These are phyloP conservation scores for Smittium mucronatum DNA, from an alignment of 371 early-diverging fungal genomes.

Conservation along the genomic window DNA sequence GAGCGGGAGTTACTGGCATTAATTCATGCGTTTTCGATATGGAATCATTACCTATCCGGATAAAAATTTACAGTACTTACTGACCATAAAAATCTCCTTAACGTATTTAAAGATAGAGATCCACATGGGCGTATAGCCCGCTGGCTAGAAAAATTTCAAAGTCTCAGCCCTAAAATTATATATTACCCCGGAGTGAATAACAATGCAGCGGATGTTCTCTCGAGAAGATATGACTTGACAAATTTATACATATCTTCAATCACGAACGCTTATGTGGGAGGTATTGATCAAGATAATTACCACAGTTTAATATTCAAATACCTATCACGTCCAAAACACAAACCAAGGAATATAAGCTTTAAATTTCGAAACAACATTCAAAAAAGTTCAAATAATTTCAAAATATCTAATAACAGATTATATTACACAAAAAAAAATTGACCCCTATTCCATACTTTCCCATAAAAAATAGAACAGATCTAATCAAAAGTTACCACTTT, in stretches of 20 bases:
- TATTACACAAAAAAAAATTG: too few species aligned
- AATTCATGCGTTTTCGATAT: background rate
- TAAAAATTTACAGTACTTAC: background rate
- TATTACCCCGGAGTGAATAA: background rate
- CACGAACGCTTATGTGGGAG: background rate
- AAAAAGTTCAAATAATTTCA: too few species aligned
- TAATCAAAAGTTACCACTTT: conserved; percentile 15
- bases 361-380: too few species aligned
- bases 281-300: background rate
- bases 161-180: background rate
- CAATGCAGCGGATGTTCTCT: conserved; percentile 10
- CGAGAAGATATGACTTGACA: conserved; percentile 13
- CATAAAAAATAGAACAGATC: background rate
- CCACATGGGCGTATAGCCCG: conserved; percentile 7
- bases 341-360: background rate
- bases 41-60: conserved; percentile 11
- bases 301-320: background rate
- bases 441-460: too few species aligned
- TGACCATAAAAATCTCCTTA: conserved; percentile 2
- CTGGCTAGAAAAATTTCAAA: conserved; percentile 7
- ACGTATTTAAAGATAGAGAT: conserved; percentile 5
- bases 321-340: background rate
- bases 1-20: conserved; percentile 8
- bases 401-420: too few species aligned
- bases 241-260: conserved; percentile 11